These are phyloP conservation scores for Suillus plorans DNA, from an alignment of 768 basidiomycete species.

Conservation along the genomic window DNA sequence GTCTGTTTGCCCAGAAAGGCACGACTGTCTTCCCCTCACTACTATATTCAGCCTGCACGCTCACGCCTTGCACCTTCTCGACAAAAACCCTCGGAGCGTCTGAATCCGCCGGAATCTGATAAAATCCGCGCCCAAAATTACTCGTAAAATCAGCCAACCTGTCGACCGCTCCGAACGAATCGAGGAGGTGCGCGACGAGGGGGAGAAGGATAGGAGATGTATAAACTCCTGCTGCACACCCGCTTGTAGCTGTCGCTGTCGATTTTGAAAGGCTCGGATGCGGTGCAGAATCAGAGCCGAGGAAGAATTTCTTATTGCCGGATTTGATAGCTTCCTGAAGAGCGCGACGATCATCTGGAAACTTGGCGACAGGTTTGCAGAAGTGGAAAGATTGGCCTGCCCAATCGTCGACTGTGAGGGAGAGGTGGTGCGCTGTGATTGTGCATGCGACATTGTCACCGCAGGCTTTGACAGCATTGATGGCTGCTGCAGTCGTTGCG, in stretches of 20 bases:
- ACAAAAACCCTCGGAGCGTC: conserved; percentile 43
- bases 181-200: conserved; percentile 83
- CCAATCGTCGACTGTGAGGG: conserved; percentile 94
- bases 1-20: conserved; percentile 88
- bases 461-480: conserved; percentile 78
- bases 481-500: conserved; percentile 89
- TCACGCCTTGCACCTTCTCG: conserved; percentile 35
- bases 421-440: conserved; percentile 96
- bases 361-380: conserved; percentile 98
- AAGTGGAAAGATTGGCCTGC: conserved; percentile 94
- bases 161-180: conserved; percentile 84
- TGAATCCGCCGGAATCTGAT: conserved; percentile 41
- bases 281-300: conserved; percentile 96
- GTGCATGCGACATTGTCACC: conserved; percentile 90
- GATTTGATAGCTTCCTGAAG: conserved; percentile 73
- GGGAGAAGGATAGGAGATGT: conserved; percentile 92
- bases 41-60: conserved; percentile 50
- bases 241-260: conserved; percentile 61
- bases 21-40: conserved; percentile 52
- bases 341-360: conserved; percentile 86
- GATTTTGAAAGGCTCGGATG: conserved; percentile 74
- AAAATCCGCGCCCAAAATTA: conserved; percentile 77
- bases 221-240: conserved; percentile 95
- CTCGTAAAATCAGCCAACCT: conserved; percentile 81
- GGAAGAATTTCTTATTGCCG: conserved; percentile 45